Base-by-base conservation (phyloP, 202 grass and related monocot species). In the Hordeum pubiflorum region DNA sequence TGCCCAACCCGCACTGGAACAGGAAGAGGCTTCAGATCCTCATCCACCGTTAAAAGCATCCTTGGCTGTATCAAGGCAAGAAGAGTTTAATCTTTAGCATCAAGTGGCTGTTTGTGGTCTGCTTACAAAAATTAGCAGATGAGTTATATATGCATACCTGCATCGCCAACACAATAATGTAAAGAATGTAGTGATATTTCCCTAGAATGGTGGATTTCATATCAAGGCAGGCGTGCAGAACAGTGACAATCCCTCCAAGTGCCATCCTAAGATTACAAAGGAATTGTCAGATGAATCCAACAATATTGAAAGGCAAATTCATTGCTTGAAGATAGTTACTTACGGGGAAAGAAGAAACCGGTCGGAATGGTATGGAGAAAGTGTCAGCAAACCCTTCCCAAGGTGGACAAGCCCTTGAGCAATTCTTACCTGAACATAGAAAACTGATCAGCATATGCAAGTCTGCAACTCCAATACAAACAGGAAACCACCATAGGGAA, bases 121-220 rank as follows among this genome's bases (percentile, higher is more conserved):
- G 14, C 11, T 78, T 34, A 38, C 4, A 84, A 22, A 43, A 73
- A 63, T 7, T 73, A 0, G 20, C 44, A 62, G 13, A 58, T 79
- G 20, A 46, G 29, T 68, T 17, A 56, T 67, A 74, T 67, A 74
- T 79, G 15, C 55, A 76, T 14, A 98, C 96, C 96, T 99, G 96
- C 90, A 99, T 99, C 17, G 96, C 92, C 77, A 99, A 82, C 33
- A 95, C 92, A 1, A 99, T 82, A 26, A 92, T 87, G 73, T 95
- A 96, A 69, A 99, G 90, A 58, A 99, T 91, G 40, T 99, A 99
- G 78, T 99, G 96, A 80, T 99, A 99, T 78, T 95, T 99, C 50
- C 96, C 92, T 31, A 96, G 81, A 40, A 99, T 90, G 22, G 88
- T 85, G 44, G 92, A 95, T 64, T 99, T 99, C 96, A 93, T 90